These are phyloP conservation scores for Dactylellina parvicollis DNA, from an alignment of 2,329 filamentous ascomycete species.

Conservation along the genomic window DNA sequence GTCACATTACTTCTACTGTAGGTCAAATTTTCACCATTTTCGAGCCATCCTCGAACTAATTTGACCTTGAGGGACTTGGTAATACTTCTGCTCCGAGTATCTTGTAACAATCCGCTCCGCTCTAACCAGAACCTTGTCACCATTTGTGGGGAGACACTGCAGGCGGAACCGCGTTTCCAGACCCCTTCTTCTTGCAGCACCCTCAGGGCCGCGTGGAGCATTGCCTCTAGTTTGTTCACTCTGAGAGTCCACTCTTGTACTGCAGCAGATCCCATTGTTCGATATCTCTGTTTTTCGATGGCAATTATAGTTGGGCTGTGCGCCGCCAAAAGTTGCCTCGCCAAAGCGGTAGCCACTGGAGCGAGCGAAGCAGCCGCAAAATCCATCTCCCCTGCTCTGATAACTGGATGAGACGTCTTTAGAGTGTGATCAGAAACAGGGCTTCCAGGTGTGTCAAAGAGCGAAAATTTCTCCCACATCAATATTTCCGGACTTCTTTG, in stretches of 20 bases:
- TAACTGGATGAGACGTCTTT: not conserved
- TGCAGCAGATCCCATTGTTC: constrained; percentile 71
- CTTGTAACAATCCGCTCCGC: constrained; percentile 10
- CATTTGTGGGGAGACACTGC: constrained; percentile 41
- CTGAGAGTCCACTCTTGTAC: constrained; percentile 84
- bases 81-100: not conserved
- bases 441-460: constrained; percentile 6
- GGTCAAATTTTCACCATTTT: constrained; percentile 55
- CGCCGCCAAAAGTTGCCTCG: constrained; percentile 32
- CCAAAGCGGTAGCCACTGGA: constrained; percentile 23
- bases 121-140: constrained; percentile 40
- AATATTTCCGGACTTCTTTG: constrained; percentile 52
- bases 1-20: constrained; percentile 29
- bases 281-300: constrained; percentile 72
- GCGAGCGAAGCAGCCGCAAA: constrained; percentile 59
- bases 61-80: constrained; percentile 68
- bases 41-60: constrained; percentile 69
- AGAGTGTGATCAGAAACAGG: not conserved
- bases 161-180: constrained; percentile 60
- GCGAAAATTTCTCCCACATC: constrained; percentile 57
- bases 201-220: constrained; percentile 77
- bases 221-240: constrained; percentile 83
- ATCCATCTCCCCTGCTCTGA: constrained; percentile 51
- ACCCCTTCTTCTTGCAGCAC: constrained; percentile 65
- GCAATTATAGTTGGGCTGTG: constrained; percentile 74